phyloP scores from a whole-genome alignment of 495 filamentous ascomycete genomes.

The Copromyces sp. region DNA sequence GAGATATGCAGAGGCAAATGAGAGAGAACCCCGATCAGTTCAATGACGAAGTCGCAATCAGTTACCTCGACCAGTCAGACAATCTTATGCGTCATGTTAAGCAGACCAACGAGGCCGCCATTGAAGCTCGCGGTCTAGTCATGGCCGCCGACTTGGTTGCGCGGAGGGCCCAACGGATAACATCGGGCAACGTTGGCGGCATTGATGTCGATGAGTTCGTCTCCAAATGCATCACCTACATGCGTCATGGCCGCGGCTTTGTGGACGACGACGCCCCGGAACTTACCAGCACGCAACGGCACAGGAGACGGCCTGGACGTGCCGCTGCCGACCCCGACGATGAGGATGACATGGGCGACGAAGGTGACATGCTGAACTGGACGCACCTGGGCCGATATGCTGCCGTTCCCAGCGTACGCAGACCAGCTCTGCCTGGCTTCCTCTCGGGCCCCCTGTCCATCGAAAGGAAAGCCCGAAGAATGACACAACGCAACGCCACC shows the following conservation, averaged over 20 bases:
- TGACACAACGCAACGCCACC: conserved; percentile 53
- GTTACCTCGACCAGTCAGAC: conserved; percentile 56
- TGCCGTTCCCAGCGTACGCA: conserved; percentile 57
- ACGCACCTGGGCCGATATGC: conserved; percentile 67
- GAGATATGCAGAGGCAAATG: conserved; percentile 57
- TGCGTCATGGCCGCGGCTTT: conserved; percentile 51
- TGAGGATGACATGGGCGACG: conserved; percentile 46
- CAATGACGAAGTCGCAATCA: conserved; percentile 39
- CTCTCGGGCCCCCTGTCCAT: conserved; percentile 83
- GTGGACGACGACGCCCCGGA: conserved; percentile 30
- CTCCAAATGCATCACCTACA: conserved; percentile 79
- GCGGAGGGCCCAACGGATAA: conserved; percentile 60
- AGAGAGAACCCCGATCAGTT: conserved; percentile 63
- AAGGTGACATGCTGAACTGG: conserved; percentile 82
- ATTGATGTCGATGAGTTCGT: conserved; percentile 92
- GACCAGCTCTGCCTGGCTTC: conserved; percentile 73
- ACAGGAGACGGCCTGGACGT: conserved; percentile 23
- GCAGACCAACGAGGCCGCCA: conserved; percentile 84
- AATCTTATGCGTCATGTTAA: conserved; percentile 57
- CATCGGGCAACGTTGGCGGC: conserved; percentile 57
- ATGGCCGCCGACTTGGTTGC: conserved; percentile 65
- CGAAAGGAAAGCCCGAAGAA: conserved; percentile 66
- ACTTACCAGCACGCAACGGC: conserved; percentile 37
- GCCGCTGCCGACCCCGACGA: conserved; percentile 19
- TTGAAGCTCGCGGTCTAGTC: conserved; percentile 79